Percentiles rank a stretch among this genome's conserved stretches.
Evolutionary conservation across 73 alveolate species (phyloP).

Genomic region (Uronychia binucleata): DNA sequence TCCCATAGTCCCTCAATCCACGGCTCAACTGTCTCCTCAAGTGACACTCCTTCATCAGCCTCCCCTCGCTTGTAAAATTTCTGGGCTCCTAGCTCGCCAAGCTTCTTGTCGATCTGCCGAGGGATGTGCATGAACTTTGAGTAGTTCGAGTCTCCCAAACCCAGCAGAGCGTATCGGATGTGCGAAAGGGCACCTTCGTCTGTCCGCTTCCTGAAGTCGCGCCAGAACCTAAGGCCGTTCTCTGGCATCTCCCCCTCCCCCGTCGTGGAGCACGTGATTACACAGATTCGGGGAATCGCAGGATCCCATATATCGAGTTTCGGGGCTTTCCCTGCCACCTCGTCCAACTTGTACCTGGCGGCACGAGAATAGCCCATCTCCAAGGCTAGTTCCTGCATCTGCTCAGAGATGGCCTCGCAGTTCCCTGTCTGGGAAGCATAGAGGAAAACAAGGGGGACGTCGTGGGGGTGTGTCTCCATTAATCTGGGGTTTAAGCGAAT

Average conservation of each 20-base stretch:
- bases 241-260: slow-evolving; percentile 76
- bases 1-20: slow-evolving; percentile 61
- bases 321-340: background rate
- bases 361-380: background rate
- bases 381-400: slow-evolving; percentile 2
- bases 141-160: slow-evolving; percentile 69
- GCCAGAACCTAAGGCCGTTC: slow-evolving; percentile 37
- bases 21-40: slow-evolving; percentile 57
- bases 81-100: slow-evolving; percentile 49
- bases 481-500: background rate
- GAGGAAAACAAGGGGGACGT: slow-evolving; percentile 23
- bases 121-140: slow-evolving; percentile 53
- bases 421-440: slow-evolving; percentile 73
- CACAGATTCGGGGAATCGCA: background rate
- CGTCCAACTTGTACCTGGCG: slow-evolving; percentile 28
- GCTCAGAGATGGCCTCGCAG: slow-evolving; percentile 63
- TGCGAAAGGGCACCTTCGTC: slow-evolving; percentile 1
- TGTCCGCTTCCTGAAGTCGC: slow-evolving; percentile 27
- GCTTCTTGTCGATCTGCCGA: slow-evolving; percentile 17
- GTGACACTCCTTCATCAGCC: slow-evolving; percentile 61
- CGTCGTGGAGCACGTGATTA: slow-evolving; percentile 52
- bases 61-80: slow-evolving; percentile 48
- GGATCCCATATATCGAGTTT: slow-evolving; percentile 9
- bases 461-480: background rate
- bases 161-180: slow-evolving; percentile 44